Percentiles rank a stretch among this genome's conserved stretches.
Conservation (phyloP, 73 alveolate genomes). For the Paramecium primaurelia region DNA sequence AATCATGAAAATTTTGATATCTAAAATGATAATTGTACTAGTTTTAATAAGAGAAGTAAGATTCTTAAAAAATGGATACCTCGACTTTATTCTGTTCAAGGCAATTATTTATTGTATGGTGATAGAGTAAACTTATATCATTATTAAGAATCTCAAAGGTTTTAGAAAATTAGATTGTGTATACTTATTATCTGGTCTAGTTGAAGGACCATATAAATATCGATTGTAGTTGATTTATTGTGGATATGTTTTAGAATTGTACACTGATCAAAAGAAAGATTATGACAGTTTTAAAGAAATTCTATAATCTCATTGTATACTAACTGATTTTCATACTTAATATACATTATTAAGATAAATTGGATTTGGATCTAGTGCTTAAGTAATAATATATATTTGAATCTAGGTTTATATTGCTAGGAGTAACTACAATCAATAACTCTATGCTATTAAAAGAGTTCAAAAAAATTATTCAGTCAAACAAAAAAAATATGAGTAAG, state of each 20-base stretch:
- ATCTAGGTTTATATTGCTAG: neutral
- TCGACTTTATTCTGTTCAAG: neutral
- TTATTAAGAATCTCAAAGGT: conserved; percentile 18
- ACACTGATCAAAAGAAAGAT: neutral
- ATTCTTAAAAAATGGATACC: conserved; percentile 2
- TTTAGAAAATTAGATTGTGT: neutral
- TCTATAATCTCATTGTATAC: neutral
- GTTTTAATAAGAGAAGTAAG: neutral
- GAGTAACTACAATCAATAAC: neutral
- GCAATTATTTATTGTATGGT: conserved; percentile 25
- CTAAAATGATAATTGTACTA: neutral
- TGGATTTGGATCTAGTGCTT: conserved; percentile 5
- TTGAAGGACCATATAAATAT: neutral
- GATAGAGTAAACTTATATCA: neutral
- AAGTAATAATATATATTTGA: neutral
- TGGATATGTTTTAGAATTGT: neutral
- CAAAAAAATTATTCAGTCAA: neutral
- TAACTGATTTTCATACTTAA: neutral
- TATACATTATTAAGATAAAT: neutral
- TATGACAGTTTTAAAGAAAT: neutral
- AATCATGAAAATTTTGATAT: neutral
- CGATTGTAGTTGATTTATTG: neutral
- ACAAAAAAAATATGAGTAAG: neutral
- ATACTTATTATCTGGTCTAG: neutral
- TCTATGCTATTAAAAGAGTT: conserved; percentile 7